phyloP scores from a whole-genome alignment of 331 rosid genomes.

The Malus hybrid region DNA sequence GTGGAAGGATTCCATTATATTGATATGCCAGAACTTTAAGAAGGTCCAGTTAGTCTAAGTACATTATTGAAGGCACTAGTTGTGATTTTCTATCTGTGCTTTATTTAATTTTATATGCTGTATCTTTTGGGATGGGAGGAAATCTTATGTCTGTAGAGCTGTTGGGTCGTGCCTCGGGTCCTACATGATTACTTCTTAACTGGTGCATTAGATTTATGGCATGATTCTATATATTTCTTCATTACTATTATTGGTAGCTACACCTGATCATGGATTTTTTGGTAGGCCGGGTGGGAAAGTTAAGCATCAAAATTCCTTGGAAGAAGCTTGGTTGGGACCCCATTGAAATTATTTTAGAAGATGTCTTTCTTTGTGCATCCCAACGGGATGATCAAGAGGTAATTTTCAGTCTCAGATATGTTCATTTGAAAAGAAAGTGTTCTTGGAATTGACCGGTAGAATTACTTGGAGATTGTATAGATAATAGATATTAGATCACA shows the following conservation, averaged over 20 bases:
- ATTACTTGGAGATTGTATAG: neutral
- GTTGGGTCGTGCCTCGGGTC: neutral
- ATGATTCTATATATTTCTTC: neutral
- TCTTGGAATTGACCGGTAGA: neutral
- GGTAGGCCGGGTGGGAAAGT: conserved; percentile 82
- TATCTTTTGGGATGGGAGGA: neutral
- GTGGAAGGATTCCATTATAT: neutral
- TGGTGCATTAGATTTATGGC: neutral
- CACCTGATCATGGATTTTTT: conserved; percentile 2
- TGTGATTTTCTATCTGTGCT: neutral
- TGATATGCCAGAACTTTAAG: neutral
- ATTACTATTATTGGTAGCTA: neutral
- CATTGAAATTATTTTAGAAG: conserved; percentile 68
- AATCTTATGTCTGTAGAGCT: neutral
- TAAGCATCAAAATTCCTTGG: conserved; percentile 98
- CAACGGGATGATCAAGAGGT: conserved; percentile 92
- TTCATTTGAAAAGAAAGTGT: neutral
- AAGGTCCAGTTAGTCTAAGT: neutral
- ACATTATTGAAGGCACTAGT: neutral
- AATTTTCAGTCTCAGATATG: conserved; percentile 8
- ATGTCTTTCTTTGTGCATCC: conserved; percentile 75
- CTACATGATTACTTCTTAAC: neutral
- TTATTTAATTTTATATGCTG: neutral
- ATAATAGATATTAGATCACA: neutral
- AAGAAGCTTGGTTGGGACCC: conserved; percentile 96